These are phyloP conservation scores for Thielaviopsis punctulata DNA, from an alignment of 2,329 filamentous ascomycete species.

Conservation along the genomic window DNA sequence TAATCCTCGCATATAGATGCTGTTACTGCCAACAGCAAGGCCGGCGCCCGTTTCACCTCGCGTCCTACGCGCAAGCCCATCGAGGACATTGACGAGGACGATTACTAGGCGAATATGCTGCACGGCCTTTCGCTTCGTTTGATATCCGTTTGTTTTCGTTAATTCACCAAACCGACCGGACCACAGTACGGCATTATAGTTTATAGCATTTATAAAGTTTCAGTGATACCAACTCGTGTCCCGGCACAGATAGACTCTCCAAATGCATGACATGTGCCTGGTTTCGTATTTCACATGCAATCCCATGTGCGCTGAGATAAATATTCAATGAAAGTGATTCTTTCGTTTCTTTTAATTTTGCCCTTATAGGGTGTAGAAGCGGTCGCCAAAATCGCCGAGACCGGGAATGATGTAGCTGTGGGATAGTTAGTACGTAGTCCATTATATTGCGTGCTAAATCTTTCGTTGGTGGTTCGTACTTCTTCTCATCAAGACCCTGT, in stretches of 20 bases:
- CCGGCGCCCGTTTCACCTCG: conserved; percentile 7
- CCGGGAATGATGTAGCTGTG: conserved; percentile 85
- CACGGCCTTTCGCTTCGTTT: background rate
- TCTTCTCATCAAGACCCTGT: conserved; percentile 89
- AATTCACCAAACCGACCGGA: background rate
- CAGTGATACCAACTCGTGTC: background rate
- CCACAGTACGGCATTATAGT: conserved; percentile 4
- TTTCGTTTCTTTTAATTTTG: background rate
- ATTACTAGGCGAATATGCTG: conserved; percentile 4
- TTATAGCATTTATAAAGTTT: conserved; percentile 2
- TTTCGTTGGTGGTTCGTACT: conserved; percentile 40
- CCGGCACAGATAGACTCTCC: no score
- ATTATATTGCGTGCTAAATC: background rate
- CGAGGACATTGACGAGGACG: conserved; percentile 7
- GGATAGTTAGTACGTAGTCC: background rate
- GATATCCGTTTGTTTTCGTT: background rate
- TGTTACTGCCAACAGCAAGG: conserved; percentile 7
- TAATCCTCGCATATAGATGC: conserved; percentile 2
- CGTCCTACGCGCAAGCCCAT: conserved; percentile 9
- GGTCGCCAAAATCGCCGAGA: conserved; percentile 85
- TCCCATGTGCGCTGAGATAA: background rate
- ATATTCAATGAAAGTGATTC: background rate
- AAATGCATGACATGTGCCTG: background rate
- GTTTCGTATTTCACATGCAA: background rate
- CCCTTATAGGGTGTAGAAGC: conserved; percentile 56